Evolutionary conservation across 176 grass and related monocot species (phyloP), one percentile per base, ranked within the genome.

Genomic region (Hordeum marinum): DNA sequence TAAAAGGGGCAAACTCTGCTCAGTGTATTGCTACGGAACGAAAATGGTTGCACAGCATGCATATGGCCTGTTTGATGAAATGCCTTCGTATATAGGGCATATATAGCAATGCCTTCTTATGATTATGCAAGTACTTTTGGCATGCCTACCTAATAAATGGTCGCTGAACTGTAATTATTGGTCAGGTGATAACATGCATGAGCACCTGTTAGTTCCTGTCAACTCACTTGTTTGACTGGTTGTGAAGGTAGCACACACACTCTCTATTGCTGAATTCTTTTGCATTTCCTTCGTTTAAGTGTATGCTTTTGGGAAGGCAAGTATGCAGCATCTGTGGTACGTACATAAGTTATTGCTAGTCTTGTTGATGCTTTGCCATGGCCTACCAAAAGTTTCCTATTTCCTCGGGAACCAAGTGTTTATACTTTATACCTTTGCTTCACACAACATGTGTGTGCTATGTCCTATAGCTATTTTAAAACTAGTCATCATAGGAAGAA

Each of bases 151-250:
- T 75, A 7, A 50, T 17, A 50, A 52, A 52, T 18, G 15, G 0
- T 18, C 1, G 15, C 46, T 62, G 40, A n/a, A 60, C 8, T 79
- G 26, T 37, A 10, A 76, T 35, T 67, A 25, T 61, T 39, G 52
- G 39, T 77, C 61, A 81, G 13, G 9, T 40, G 5, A 79, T 48
- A 48, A 60, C 60, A 75, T 87, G 75, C 84, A 87, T 41, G 68
- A 87, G 23, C 46, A 87, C 4, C 66, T 60, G 59, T 78, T 34
- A 66, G 62, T 55, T 55, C 54, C 58, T 20, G 39, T 75, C 71
- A 82, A 26, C 7, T 40, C 65, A 69, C 41, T 31, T 34, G 73
- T 55, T 82, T 85, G 42, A 20, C 12, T 63, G 71, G 42, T 57
- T 77, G 21, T 72, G 52, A 77, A 82, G 52, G 48, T 81, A 41